Evolutionary conservation across 495 filamentous ascomycete species (phyloP), one percentile per base, ranked within the genome.

Genomic region (Evernia prunastri): DNA sequence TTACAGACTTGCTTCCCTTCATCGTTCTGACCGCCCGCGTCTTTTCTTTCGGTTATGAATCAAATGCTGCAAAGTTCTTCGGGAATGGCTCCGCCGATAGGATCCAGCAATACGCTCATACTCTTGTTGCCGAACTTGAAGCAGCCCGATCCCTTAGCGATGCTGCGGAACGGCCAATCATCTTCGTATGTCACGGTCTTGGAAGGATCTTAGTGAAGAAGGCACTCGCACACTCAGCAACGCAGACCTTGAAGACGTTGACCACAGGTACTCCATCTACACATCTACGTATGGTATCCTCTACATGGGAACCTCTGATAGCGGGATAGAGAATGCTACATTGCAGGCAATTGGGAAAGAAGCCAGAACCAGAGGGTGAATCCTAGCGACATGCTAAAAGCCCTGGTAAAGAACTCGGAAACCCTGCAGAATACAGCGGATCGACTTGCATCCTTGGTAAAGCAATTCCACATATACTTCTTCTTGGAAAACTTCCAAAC

Each of bases 101-200:
- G n/a, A 67, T 68, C n/a, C 37, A 61, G 27, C 61, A 69, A n/a
- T 49, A 68, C 58, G 70, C 68, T 4, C 47, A 59, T 39, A 67
- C 68, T 18, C 58, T 72, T 15, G 65, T 70, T 39, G 64, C 58
- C 39, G 70, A 67, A 35, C 56, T 81, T 11, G 75, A 74, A 56
- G 66, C 67, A 6, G 17, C 37, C 17, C 75, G 77, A 13, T 59
- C 64, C 2, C 59, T 67, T 35, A 60, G 68, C 37, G 43, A 56
- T 57, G 60, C 65, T 1, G 58, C 70, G 12, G 67, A 57, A 27
- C 70, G 79, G 36, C 80, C 77, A 7, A 33, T 77, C 0, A 56
- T 81, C 6, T 81, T 83, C 63, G 60, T 82, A 7, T 78, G 68
- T 11, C 80, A 83, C 68, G 80, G 78, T 58, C 73, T 82, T 9